Evolutionary conservation across 2,329 filamentous ascomycete genomes (phyloP), one percentile per base, ranked within the genome.

Genomic region (Aureobasidium mangrovei): DNA sequence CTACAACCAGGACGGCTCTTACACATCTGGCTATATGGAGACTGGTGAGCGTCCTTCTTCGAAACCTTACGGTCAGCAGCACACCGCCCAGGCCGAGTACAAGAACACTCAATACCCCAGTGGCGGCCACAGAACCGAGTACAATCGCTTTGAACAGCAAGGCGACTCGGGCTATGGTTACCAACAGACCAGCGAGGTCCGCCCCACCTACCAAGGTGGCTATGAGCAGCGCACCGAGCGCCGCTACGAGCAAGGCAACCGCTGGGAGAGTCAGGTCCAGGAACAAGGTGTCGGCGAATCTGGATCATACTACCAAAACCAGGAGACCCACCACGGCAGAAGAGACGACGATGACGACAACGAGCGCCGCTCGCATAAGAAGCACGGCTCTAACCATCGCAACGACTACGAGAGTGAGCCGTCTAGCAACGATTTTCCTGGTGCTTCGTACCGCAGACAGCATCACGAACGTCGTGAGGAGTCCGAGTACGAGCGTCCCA

Each of bases 31-130:
- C 4, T 77, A 81, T 59, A 79, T 77, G 9, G 79, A 88, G 67
- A 81, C 83, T 58, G 82, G 79, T 31, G 80, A 74, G 53, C 76
- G 61, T 7, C 62, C 60, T 24, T 58, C 58, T 31, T 59, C 60
- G 24, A 18, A 40, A 24, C 36, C 49, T 7, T 45, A 56, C 27
- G 54, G 54, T 10, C 46, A 75, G 24, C 70, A 77, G 59, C 76
- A 77, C 45, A 83, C 83, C 60, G 81, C 77, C 6, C 78, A 84
- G 63, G 80, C 82, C 8, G 70, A 83, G 64, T 77, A 80, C 61
- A 76, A 73, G 32, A 72, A 82, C 63, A 85, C 80, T 6, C 73
- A 78, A 53, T 80, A 80, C 57, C 70, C 76, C 18, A 73, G 76
- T 53, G 83, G 83, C 47, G 78, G 78, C 45, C 73, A 76, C 53